These are phyloP conservation scores for Rehmannia glutinosa DNA, from an alignment of 257 asterid genomes.

Conservation along the genomic window DNA sequence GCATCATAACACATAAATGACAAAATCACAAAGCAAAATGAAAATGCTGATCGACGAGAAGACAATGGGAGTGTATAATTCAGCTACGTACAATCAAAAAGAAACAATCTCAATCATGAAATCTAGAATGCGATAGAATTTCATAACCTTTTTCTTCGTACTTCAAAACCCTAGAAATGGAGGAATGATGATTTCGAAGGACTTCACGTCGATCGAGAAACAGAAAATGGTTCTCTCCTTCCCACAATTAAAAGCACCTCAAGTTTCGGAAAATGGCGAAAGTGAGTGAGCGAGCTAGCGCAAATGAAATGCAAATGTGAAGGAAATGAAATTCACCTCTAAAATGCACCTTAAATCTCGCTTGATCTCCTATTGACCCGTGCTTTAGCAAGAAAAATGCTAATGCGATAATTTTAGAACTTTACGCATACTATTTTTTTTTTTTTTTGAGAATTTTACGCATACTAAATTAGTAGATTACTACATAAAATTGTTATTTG, in stretches of 20 bases:
- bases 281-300: not conserved
- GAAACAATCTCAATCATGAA: not conserved
- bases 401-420: not conserved
- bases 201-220: slow-evolving; percentile 4
- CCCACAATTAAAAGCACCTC: slow-evolving; percentile 15
- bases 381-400: not conserved
- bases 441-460: too few relatives aligned
- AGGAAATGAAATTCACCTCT: not conserved
- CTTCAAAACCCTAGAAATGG: not conserved
- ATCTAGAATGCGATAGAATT: not conserved
- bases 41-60: not conserved
- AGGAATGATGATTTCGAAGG: not conserved
- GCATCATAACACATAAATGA: not conserved
- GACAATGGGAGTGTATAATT: not conserved
- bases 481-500: too few relatives aligned
- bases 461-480: too few relatives aligned
- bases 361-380: slow-evolving; percentile 16
- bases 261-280: not conserved
- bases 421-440: not conserved
- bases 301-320: slow-evolving; percentile 7
- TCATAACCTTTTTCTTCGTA: slow-evolving; percentile 4
- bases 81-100: not conserved
- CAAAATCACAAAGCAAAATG: not conserved
- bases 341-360: slow-evolving; percentile 7
- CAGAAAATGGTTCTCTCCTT: not conserved